Conservation (phyloP, 2,329 filamentous ascomycete species). For the Ophiostoma ips region DNA sequence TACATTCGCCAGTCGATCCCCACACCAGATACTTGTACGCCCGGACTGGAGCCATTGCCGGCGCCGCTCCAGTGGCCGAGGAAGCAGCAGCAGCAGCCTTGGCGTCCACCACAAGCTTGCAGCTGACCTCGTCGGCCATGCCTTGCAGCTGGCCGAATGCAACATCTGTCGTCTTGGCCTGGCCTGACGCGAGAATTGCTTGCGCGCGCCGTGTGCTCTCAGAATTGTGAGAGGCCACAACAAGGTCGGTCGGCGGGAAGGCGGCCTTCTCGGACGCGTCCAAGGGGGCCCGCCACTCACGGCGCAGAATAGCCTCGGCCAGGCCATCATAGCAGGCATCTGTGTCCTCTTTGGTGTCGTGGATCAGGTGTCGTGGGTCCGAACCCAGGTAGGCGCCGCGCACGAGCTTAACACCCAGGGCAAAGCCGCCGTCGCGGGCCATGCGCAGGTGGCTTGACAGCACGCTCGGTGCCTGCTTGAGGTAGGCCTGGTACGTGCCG, state of each 20-base stretch:
- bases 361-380: constrained; percentile 56
- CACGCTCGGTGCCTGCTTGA: constrained; percentile 45
- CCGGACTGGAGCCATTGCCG: constrained; percentile 16
- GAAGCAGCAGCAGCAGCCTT: too few relatives aligned
- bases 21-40: constrained; percentile 57
- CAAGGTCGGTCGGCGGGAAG: constrained; percentile 48
- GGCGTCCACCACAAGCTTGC: constrained; percentile 33
- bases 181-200: constrained; percentile 32
- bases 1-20: constrained; percentile 64
- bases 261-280: constrained; percentile 19
- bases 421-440: constrained; percentile 47
- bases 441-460: constrained; percentile 45
- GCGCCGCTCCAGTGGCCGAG: too few relatives aligned
- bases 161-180: constrained; percentile 27
- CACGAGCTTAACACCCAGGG: constrained; percentile 61
- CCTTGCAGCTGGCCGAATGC: constrained; percentile 75
- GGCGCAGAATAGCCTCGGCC: constrained; percentile 50
- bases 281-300: constrained; percentile 44
- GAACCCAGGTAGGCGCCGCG: constrained; percentile 60
- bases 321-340: constrained; percentile 61
- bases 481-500: constrained; percentile 66
- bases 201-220: constrained; percentile 50
- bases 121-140: constrained; percentile 89
- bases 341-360: constrained; percentile 58
- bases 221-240: constrained; percentile 75